Conservation (phyloP, 2,329 filamentous ascomycete species). For the Neoascochyta sp. region DNA sequence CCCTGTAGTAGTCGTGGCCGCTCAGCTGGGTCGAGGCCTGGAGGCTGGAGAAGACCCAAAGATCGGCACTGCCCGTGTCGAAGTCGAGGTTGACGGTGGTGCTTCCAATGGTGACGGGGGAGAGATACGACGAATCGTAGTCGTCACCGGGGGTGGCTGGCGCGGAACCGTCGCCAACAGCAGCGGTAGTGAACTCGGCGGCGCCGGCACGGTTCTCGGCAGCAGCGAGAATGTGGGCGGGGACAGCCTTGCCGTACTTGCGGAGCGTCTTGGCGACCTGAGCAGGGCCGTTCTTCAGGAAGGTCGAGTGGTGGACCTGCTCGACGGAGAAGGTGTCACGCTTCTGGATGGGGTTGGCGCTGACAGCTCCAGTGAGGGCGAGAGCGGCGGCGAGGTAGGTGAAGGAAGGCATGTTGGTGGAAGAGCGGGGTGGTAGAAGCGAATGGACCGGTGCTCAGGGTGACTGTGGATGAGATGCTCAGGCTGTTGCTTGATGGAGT, state of each 20-base stretch:
- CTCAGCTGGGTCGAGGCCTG: slow-evolving; percentile 49
- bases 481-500: slow-evolving; percentile 14
- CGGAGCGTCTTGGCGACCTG: slow-evolving; percentile 40
- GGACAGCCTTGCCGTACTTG: slow-evolving; percentile 37
- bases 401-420: slow-evolving; percentile 32
- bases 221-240: slow-evolving; percentile 25
- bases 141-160: slow-evolving; percentile 42
- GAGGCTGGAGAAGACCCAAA: slow-evolving; percentile 67
- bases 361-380: slow-evolving; percentile 24
- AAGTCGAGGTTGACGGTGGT: slow-evolving; percentile 64
- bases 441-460: slow-evolving; percentile 11
- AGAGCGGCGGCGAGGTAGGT: slow-evolving; percentile 29
- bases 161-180: slow-evolving; percentile 32
- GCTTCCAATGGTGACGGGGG: slow-evolving; percentile 60
- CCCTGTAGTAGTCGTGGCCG: slow-evolving; percentile 59
- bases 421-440: slow-evolving; percentile 10
- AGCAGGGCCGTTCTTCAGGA: slow-evolving; percentile 39
- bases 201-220: slow-evolving; percentile 30
- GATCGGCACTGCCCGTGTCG: slow-evolving; percentile 66
- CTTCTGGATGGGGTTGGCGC: slow-evolving; percentile 31
- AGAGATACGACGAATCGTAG: slow-evolving; percentile 31
- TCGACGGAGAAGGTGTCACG: slow-evolving; percentile 27
- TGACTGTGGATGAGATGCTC: slow-evolving; percentile 12
- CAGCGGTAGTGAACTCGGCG: too few relatives aligned
- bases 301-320: slow-evolving; percentile 28